These are phyloP conservation scores for Aspergillus affinis DNA, from an alignment of 495 filamentous ascomycete species.

Conservation along the genomic window DNA sequence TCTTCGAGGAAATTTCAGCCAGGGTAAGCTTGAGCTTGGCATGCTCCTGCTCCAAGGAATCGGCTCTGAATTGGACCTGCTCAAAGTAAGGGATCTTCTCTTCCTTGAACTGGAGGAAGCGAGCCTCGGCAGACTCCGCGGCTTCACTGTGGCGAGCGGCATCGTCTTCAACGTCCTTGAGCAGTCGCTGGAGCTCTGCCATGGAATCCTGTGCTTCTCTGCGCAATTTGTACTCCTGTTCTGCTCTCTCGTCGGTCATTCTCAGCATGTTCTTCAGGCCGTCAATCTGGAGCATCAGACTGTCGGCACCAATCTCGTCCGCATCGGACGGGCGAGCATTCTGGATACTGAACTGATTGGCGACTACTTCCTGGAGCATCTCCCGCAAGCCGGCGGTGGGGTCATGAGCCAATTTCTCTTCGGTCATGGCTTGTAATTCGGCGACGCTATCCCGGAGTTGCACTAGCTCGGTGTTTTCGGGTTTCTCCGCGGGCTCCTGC, in stretches of 20 bases:
- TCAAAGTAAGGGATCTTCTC: slow-evolving; percentile 53
- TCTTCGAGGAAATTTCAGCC: slow-evolving; percentile 60
- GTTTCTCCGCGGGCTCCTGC: slow-evolving; percentile 33
- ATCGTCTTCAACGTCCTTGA: slow-evolving; percentile 74
- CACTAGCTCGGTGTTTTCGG: slow-evolving; percentile 40
- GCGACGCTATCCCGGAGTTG: slow-evolving; percentile 58
- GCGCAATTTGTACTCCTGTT: slow-evolving; percentile 63
- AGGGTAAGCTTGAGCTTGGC: slow-evolving; percentile 64
- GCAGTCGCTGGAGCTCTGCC: slow-evolving; percentile 64
- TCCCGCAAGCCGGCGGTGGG: slow-evolving; percentile 42
- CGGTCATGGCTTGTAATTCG: slow-evolving; percentile 52
- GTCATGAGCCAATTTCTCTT: slow-evolving; percentile 40
- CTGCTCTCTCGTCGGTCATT: slow-evolving; percentile 48
- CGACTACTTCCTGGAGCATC: slow-evolving; percentile 48
- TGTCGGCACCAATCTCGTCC: slow-evolving; percentile 49
- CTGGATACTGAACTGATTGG: slow-evolving; percentile 37
- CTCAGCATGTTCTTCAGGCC: slow-evolving; percentile 55
- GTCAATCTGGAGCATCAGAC: slow-evolving; percentile 53
- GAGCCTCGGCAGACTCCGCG: slow-evolving; percentile 62
- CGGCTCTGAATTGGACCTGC: slow-evolving; percentile 55
- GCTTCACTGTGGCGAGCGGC: slow-evolving; percentile 65
- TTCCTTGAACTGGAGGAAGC: slow-evolving; percentile 52
- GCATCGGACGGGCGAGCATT: slow-evolving; percentile 38
- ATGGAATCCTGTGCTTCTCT: slow-evolving; percentile 71
- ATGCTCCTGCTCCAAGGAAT: slow-evolving; percentile 62